A percentile compares a stretch with the other conserved stretches of the same genome.
phyloP scores from a whole-genome alignment of 257 asterid genomes.

The Salvia splendens region DNA sequence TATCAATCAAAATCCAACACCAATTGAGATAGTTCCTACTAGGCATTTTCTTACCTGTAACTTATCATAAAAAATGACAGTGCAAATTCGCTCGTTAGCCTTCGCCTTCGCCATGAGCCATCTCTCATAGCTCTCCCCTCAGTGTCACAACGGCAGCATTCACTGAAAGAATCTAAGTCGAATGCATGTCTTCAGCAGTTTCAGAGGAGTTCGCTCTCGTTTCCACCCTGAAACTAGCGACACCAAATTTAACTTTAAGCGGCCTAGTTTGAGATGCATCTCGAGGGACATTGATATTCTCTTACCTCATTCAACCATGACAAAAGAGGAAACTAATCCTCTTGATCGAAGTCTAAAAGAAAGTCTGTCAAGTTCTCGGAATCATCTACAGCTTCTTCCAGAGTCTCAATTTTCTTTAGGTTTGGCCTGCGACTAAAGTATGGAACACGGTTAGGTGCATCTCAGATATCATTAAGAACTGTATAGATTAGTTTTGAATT shows the following conservation, averaged over 20 bases:
- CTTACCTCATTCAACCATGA: slow-evolving; percentile 15
- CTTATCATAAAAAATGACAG: slow-evolving; percentile 4
- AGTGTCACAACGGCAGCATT: not conserved
- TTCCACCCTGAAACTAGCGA: not conserved
- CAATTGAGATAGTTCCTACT: slow-evolving; percentile 16
- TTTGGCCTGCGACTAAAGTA: slow-evolving; percentile 48
- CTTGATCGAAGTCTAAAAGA: slow-evolving; percentile 68
- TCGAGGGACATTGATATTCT: not conserved
- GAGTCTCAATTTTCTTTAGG: slow-evolving; percentile 62
- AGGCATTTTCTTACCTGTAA: slow-evolving; percentile 9
- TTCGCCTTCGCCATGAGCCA: not conserved
- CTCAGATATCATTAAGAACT: not conserved
- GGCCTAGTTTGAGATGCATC: not conserved
- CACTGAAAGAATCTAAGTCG: not conserved
- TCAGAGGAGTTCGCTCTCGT: not conserved
- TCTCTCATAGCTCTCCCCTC: not conserved
- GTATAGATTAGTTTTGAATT: slow-evolving; percentile 15
- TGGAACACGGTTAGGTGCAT: not conserved
- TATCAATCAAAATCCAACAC: slow-evolving; percentile 16
- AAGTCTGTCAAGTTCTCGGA: slow-evolving; percentile 92
- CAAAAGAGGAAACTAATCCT: slow-evolving; percentile 30
- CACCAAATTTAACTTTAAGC: not conserved
- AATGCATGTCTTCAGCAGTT: not conserved
- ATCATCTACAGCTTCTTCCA: slow-evolving; percentile 87
- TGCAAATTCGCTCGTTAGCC: not conserved